Evolutionary conservation across 2,329 filamentous ascomycete species (phyloP).

Genomic region (Colletotrichum gloeosporioides): DNA sequence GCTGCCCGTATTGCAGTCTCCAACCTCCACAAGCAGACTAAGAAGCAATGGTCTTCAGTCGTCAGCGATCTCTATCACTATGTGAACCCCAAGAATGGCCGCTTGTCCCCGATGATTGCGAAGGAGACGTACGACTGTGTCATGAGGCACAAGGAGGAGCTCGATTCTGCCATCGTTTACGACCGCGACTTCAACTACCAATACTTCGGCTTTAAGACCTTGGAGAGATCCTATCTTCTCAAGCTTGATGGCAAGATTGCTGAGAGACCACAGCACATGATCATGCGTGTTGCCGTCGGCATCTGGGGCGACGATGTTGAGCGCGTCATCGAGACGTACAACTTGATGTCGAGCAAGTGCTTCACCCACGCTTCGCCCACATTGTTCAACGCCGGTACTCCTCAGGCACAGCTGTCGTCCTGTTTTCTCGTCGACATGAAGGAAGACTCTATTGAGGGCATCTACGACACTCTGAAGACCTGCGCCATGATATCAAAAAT

Average conservation of each 20-base stretch:
- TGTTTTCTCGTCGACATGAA: conserved; percentile 99
- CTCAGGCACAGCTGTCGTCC: conserved; percentile 91
- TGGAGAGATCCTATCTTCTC: conserved; percentile 96
- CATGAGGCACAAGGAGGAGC: conserved; percentile 94
- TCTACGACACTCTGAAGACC: conserved; percentile 98
- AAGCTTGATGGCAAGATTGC: conserved; percentile 96
- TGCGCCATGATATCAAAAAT: conserved; percentile 99
- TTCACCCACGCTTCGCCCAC: conserved; percentile 99
- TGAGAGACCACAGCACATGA: conserved; percentile 98
- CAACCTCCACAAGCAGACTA: conserved; percentile 99
- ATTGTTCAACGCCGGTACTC: conserved; percentile 96
- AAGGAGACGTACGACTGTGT: conserved; percentile 88
- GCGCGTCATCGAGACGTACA: conserved; percentile 95
- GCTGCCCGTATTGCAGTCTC: conserved; percentile 98
- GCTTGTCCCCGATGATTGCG: conserved; percentile 91
- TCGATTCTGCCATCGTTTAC: conserved; percentile 98
- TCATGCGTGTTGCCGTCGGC: conserved; percentile 98
- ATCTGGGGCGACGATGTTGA: conserved; percentile 97
- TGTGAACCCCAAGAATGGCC: conserved; percentile 90
- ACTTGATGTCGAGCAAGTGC: conserved; percentile 98
- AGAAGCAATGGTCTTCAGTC: conserved; percentile 99
- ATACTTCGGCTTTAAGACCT: conserved; percentile 99
- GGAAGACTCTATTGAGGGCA: conserved; percentile 98
- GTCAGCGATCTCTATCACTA: conserved; percentile 94
- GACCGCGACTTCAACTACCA: conserved; percentile 99